Evolutionary conservation across 2,329 filamentous ascomycete genomes (phyloP), one percentile per base, ranked within the genome.

Genomic region (Ceratocystis variospora): DNA sequence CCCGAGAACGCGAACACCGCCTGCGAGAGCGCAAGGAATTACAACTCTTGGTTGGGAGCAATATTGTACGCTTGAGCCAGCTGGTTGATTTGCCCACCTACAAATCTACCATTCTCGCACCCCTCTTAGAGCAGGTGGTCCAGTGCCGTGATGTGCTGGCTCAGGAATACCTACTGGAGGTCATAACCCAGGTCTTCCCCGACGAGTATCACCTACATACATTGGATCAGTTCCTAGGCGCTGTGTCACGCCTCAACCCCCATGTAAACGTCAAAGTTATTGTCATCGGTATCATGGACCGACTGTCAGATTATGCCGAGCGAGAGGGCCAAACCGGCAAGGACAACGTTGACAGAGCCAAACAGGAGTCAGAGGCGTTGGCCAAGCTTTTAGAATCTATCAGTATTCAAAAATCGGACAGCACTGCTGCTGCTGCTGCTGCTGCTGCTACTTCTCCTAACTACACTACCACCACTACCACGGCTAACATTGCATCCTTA

Each of bases 151-250:
- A 99, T 79, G 92, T 99, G 15, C 79, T 99, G 69, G 94, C 94
- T 44, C 94, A 99, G 75, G 94, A 99, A 75, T 99, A 99, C 77
- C 83, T 99, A 12, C 80, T 99, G 62, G 94, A 99, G 81, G 94
- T 99, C 69, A 96, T 99, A 70, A 99, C 93, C 4, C 95, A 99
- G 76, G 94, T 97, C 64, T 99, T 99, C 79, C 94, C 94, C 0
- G 94, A 99, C 76, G 94, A 99, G 74, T 99, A 93, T 75, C 95
- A 99, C 76, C 84, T 99, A 25, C 92, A 99, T 74, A 99, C 94
- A 0, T 83, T 99, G 41, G 94, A 97, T 73, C 88, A 96, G 74
- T 90, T 99, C 74, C 84, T 99, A 44, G 94, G 88, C 7, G 94
- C 94, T 5, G 96, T 96, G 44, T 90, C 93, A 15, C 83, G 93